Percentiles rank a stretch among this genome's conserved stretches.
Conservation (phyloP, 768 basidiomycete species). For the Mycena haematopus region DNA sequence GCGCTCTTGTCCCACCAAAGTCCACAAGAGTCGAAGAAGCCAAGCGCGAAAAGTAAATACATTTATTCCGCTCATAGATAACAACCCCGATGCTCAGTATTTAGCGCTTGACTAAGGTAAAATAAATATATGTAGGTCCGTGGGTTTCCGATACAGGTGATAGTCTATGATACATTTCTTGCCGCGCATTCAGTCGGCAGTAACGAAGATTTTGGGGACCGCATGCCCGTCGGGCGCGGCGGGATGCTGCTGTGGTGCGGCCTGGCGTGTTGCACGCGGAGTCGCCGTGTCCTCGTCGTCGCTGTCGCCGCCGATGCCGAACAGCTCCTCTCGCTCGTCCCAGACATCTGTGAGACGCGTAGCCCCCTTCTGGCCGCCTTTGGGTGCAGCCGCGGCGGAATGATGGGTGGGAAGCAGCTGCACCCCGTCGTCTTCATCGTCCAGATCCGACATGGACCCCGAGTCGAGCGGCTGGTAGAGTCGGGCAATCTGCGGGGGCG, state of each 20-base stretch:
- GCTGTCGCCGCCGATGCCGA: slow-evolving; percentile 70
- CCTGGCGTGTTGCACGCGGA: slow-evolving; percentile 23
- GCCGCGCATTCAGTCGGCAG: slow-evolving; percentile 1
- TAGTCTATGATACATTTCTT: slow-evolving; percentile 19
- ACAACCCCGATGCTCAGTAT: neutral
- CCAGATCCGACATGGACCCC: slow-evolving; percentile 57
- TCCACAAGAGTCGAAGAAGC: too few species aligned
- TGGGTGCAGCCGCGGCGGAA: slow-evolving; percentile 32
- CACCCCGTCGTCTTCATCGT: slow-evolving; percentile 56
- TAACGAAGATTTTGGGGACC: slow-evolving; percentile 35
- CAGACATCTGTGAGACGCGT: slow-evolving; percentile 66
- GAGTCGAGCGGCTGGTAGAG: slow-evolving; percentile 76
- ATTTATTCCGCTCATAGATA: neutral
- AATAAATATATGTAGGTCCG: slow-evolving; percentile 21
- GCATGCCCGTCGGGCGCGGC: slow-evolving; percentile 17
- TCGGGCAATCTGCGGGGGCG: slow-evolving; percentile 63
- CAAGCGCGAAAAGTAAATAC: neutral
- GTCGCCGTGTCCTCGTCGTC: slow-evolving; percentile 54
- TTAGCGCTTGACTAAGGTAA: neutral
- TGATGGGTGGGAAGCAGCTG: slow-evolving; percentile 65
- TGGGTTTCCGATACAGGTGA: slow-evolving; percentile 16
- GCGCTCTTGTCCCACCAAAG: too few species aligned
- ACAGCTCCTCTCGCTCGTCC: slow-evolving; percentile 81
- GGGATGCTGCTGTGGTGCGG: slow-evolving; percentile 39
- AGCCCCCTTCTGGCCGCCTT: slow-evolving; percentile 35